Evolutionary conservation across 306 rosid genomes (phyloP), one percentile per base, ranked within the genome.

Genomic region (Dicorynia guianensis): DNA sequence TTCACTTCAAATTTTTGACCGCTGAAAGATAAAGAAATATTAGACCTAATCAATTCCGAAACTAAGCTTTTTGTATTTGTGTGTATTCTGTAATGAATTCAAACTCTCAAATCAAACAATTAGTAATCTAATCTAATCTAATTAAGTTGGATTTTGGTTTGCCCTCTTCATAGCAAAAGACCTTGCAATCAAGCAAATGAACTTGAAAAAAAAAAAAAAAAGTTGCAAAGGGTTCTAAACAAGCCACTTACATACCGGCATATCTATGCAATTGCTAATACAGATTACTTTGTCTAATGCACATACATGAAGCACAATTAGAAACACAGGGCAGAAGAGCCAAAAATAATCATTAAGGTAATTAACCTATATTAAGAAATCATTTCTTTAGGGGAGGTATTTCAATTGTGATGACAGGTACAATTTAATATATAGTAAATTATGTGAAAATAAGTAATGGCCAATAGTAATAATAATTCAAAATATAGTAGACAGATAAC

Each of bases 191-290:
- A 30, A 69, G 48, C 48, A 62, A 44, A 25, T 60, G 52, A 63
- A 40, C 40, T 18, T 49, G n/a, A 64, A 63, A 66, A n/a, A 25
- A 42, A 12, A 57, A 0, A 25, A 53, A 44, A 10, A 66, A n/a
- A n/a, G n/a, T n/a, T n/a, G 11, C n/a, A 60, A 0, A 54, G 55
- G 33, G 53, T 47, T 10, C 34, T 55, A 40, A 14, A 83, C 36
- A 48, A 54, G 48, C 67, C 14, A 72, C 72, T 48, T 39, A 38
- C 47, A 11, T 18, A 61, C 33, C 11, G 13, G 49, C 60, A n/a
- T n/a, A 43, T 47, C 74, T 46, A 61, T 42, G 55, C 18, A 59
- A 52, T 74, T 38, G 49, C 67, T 68, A 34, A 40, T 50, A 52
- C 54, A 52, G 42, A 67, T 8, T n/a, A 56, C 42, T 53, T 39